Percentiles rank a stretch among this genome's conserved stretches.
These are phyloP conservation scores for Solanum sejunctum DNA, from an alignment of 257 asterid genomes.

Conservation along the genomic window DNA sequence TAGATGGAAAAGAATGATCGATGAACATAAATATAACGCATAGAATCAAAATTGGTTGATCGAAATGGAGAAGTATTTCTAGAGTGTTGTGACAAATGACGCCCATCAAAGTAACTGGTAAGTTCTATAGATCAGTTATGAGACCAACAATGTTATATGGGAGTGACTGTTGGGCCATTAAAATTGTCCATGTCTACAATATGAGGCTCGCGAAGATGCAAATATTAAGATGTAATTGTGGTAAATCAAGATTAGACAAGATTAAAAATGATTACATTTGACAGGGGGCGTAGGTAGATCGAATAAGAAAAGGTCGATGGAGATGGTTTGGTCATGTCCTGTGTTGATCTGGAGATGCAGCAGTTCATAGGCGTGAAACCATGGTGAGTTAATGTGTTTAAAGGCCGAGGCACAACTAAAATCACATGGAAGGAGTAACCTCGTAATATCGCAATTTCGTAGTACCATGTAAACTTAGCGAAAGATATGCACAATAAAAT, in stretches of 20 bases:
- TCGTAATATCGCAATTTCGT: background rate
- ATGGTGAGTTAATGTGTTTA: background rate
- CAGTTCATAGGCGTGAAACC: background rate
- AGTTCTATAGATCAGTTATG: constrained; percentile 3
- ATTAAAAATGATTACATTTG: background rate
- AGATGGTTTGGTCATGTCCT: background rate
- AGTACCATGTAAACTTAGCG: background rate
- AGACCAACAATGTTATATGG: background rate
- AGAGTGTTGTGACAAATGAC: background rate
- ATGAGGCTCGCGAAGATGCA: background rate
- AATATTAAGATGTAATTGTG: background rate
- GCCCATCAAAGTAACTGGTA: background rate
- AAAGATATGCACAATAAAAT: background rate
- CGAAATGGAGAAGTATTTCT: background rate
- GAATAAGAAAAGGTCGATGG: background rate
- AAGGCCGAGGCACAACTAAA: background rate
- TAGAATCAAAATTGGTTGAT: background rate
- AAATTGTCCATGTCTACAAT: background rate
- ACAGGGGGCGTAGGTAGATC: background rate
- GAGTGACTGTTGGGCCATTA: background rate
- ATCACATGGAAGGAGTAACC: background rate
- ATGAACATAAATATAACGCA: background rate
- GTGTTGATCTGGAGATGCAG: background rate
- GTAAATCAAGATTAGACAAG: background rate
- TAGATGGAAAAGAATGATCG: background rate